Evolutionary conservation across 306 rosid species (phyloP).

Genomic region (Trichosanthes cucumerina): DNA sequence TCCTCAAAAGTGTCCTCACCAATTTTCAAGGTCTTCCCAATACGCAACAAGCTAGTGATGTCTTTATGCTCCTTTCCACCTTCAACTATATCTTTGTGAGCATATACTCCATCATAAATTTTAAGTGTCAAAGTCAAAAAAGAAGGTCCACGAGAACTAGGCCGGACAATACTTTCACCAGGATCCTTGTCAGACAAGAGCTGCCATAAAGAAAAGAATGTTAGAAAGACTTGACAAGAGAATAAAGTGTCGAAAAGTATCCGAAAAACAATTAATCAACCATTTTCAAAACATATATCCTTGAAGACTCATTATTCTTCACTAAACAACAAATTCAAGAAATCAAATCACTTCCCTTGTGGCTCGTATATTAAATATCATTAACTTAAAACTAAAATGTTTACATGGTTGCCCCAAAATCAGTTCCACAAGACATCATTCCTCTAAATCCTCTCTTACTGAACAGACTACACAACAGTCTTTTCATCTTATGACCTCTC

Average conservation of each 20-base stretch:
- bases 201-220: constrained; percentile 28
- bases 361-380: background rate
- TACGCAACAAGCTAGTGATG: constrained; percentile 86
- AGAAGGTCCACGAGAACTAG: constrained; percentile 92
- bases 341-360: background rate
- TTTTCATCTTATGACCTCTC: background rate
- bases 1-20: constrained; percentile 99
- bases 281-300: background rate
- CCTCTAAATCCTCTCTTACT: background rate
- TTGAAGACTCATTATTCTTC: background rate
- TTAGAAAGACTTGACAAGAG: background rate
- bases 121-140: constrained; percentile 83
- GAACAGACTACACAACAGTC: background rate
- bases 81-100: constrained; percentile 91
- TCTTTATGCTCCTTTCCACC: constrained; percentile 99
- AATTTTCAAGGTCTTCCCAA: constrained; percentile 91
- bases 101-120: constrained; percentile 90
- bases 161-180: constrained; percentile 93
- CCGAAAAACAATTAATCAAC: background rate
- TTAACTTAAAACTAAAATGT: background rate
- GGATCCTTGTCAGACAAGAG: constrained; percentile 89
- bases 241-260: background rate
- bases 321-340: background rate
- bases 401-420: background rate
- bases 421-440: background rate